Evolutionary conservation across 2,329 filamentous ascomycete species (phyloP).

Genomic region (Tolypocladium inflatum): DNA sequence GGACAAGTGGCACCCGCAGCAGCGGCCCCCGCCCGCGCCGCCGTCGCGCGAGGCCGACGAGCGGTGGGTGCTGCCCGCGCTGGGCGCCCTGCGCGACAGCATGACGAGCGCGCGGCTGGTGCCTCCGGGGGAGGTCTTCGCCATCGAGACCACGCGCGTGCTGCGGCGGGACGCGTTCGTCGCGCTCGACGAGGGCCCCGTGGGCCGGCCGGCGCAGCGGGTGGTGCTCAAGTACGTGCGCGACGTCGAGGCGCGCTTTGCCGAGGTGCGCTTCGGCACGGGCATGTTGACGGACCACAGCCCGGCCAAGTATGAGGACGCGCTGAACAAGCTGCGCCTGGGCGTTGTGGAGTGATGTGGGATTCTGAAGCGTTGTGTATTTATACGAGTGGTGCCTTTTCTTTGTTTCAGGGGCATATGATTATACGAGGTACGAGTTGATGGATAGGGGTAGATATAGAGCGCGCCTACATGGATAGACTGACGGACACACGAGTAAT

Average conservation of each 20-base stretch:
- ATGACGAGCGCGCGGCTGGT: constrained; percentile 63
- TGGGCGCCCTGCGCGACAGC: constrained; percentile 55
- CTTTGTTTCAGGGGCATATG: neutral
- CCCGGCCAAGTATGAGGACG: constrained; percentile 63
- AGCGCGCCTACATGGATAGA: neutral
- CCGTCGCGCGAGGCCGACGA: constrained; percentile 44
- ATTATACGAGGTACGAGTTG: neutral
- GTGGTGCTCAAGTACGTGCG: constrained; percentile 62
- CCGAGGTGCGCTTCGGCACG: constrained; percentile 60
- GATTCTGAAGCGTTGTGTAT: neutral
- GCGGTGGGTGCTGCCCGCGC: constrained; percentile 58
- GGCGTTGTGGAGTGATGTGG: constrained; percentile 29
- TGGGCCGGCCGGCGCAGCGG: constrained; percentile 58
- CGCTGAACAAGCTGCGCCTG: constrained; percentile 48
- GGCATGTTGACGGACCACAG: constrained; percentile 71
- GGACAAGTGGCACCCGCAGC: constrained; percentile 38
- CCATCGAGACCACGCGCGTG: constrained; percentile 58
- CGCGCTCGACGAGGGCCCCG: constrained; percentile 31
- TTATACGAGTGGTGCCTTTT: neutral
- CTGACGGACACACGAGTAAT: neutral
- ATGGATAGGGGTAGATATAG: neutral
- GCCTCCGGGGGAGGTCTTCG: constrained; percentile 68
- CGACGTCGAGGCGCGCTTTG: constrained; percentile 61
- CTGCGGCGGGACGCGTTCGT: constrained; percentile 57
- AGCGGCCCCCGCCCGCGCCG: constrained; percentile 11